Evolutionary conservation across 305 asterid genomes (phyloP).

Genomic region (Fraxinus dipetala): DNA sequence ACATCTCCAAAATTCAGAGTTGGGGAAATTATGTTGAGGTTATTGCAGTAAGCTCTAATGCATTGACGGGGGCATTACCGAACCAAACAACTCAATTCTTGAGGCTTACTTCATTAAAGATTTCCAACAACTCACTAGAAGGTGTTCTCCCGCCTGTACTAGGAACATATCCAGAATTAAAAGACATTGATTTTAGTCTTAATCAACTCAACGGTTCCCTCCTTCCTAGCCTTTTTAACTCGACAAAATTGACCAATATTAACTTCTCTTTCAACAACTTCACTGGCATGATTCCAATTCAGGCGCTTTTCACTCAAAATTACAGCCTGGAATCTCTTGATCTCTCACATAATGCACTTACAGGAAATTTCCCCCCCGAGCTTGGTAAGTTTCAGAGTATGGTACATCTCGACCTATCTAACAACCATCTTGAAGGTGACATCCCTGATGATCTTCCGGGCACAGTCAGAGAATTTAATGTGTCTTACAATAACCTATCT

Average conservation of each 20-base stretch:
- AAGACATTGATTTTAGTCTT: constrained; percentile 56
- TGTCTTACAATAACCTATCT: constrained; percentile 71
- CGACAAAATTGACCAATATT: constrained; percentile 42
- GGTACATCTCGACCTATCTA: constrained; percentile 56
- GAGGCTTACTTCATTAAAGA: constrained; percentile 66
- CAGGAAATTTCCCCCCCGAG: constrained; percentile 52
- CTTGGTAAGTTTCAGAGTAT: constrained; percentile 47
- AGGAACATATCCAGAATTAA: constrained; percentile 57
- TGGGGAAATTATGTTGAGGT: constrained; percentile 81
- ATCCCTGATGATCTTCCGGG: constrained; percentile 61
- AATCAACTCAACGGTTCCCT: constrained; percentile 56
- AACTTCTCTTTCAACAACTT: constrained; percentile 68
- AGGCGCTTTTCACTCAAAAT: constrained; percentile 27
- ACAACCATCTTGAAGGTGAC: constrained; percentile 60
- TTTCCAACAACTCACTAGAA: constrained; percentile 71
- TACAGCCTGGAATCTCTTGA: constrained; percentile 46
- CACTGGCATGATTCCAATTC: constrained; percentile 50
- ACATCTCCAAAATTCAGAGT: constrained; percentile 55
- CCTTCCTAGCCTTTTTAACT: constrained; percentile 59
- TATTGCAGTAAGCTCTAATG: constrained; percentile 66
- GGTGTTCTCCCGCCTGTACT: constrained; percentile 56
- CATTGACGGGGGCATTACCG: constrained; percentile 50
- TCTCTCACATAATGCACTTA: constrained; percentile 62
- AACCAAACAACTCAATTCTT: constrained; percentile 62
- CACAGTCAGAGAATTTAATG: constrained; percentile 46